Evolutionary conservation across 164 flowering plant genomes (phyloP).

Genomic region (Annona cherimola): DNA sequence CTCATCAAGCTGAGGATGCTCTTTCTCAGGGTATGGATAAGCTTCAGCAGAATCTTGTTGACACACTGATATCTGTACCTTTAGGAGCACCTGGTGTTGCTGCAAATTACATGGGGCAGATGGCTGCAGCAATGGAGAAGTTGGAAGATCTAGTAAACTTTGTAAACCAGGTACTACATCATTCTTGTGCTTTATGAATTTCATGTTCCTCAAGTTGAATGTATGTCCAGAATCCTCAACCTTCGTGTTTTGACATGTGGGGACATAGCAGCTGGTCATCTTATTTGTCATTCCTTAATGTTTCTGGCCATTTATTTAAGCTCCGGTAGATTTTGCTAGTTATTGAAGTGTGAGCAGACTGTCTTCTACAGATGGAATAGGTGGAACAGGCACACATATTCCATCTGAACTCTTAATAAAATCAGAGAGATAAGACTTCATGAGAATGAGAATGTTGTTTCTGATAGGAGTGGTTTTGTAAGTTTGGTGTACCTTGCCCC

Average conservation of each 20-base stretch:
- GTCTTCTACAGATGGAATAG: neutral
- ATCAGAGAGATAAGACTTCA: no score
- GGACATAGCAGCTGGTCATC: neutral
- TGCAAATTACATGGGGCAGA: conserved; percentile 53
- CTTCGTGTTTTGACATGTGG: neutral
- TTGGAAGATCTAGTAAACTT: conserved; percentile 68
- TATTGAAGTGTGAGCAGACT: neutral
- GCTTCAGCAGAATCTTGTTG: conserved; percentile 62
- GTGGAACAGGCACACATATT: no score
- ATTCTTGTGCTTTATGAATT: neutral
- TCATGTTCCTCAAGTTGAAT: neutral
- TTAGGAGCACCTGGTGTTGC: conserved; percentile 28
- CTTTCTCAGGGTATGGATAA: conserved; percentile 91
- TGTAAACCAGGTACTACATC: conserved; percentile 59
- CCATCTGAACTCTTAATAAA: no score
- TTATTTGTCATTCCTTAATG: no score
- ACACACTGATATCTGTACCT: conserved; percentile 48
- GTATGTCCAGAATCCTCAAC: neutral
- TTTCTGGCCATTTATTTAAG: no score
- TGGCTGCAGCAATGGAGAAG: conserved; percentile 59
- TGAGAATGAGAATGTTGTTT: no score
- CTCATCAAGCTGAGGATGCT: conserved; percentile 98
- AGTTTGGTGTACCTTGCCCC: no score
- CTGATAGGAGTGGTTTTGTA: no score
- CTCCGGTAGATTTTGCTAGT: neutral